Percentiles rank a stretch among this genome's conserved stretches.
Conservation (phyloP, 495 filamentous ascomycete genomes). For the Friedmanniomyces endolithicus region DNA sequence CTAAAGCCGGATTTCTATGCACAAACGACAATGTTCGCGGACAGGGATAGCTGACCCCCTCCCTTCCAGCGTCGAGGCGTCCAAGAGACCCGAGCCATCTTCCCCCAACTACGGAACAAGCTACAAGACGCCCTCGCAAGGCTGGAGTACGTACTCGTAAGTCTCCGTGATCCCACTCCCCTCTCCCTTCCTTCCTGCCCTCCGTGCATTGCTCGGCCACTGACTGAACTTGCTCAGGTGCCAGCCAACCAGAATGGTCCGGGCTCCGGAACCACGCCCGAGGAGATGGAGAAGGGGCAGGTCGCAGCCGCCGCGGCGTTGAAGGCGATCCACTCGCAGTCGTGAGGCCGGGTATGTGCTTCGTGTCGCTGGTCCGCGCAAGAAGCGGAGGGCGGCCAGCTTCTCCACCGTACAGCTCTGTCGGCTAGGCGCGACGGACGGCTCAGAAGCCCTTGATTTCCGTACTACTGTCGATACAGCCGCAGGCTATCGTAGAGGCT, state of each 20-base stretch:
- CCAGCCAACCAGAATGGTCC: conserved; percentile 26
- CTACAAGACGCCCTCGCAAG: conserved; percentile 54
- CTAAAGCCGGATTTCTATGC: no score
- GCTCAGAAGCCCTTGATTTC: no score
- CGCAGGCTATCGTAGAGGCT: no score
- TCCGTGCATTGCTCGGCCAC: background rate
- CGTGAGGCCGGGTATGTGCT: conserved; percentile 6
- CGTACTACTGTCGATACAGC: no score
- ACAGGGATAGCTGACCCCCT: background rate
- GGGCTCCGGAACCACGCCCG: conserved; percentile 23
- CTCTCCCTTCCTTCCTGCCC: background rate
- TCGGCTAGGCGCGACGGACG: no score
- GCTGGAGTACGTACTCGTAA: conserved; percentile 53
- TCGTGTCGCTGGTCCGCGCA: no score
- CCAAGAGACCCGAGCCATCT: conserved; percentile 71
- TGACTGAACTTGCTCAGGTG: conserved; percentile 20
- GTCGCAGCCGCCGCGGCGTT: conserved; percentile 28
- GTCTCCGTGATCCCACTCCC: conserved; percentile 16
- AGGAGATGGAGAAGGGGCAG: conserved; percentile 32
- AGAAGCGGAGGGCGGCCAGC: no score
- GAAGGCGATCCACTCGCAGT: conserved; percentile 22
- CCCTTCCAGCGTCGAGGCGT: conserved; percentile 51
- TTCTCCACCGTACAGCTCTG: no score
- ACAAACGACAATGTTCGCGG: background rate
- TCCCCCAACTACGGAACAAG: conserved; percentile 53